phyloP scores from a whole-genome alignment of 176 grass and related monocot genomes.

The Lolium perenne region DNA sequence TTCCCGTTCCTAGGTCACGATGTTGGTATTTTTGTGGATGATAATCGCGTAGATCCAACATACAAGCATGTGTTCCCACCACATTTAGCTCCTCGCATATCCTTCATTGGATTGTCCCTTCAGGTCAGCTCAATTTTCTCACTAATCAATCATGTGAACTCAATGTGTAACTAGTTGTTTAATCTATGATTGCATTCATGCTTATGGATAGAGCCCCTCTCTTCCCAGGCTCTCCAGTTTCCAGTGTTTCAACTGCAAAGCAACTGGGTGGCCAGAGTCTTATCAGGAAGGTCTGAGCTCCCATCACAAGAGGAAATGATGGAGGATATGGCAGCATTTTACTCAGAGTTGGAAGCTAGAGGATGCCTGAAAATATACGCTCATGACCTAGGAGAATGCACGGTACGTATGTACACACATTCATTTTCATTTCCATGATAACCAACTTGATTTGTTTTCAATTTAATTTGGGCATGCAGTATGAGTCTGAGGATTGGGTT shows the following conservation, averaged over 20 bases:
- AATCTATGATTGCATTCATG: not conserved
- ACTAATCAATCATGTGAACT: not conserved
- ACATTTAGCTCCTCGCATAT: constrained; percentile 49
- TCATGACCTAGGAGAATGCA: not conserved
- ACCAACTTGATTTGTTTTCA: not conserved
- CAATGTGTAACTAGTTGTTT: not conserved
- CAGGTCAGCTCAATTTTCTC: constrained; percentile 26
- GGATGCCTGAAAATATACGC: not conserved
- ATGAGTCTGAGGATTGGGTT: not conserved
- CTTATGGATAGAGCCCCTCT: not conserved
- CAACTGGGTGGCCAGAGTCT: not conserved
- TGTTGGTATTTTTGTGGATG: constrained; percentile 48
- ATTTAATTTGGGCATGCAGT: not conserved
- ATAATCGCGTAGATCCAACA: constrained; percentile 59
- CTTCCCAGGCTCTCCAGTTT: not conserved
- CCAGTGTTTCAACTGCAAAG: not conserved
- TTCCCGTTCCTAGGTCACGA: constrained; percentile 57
- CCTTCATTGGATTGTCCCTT: constrained; percentile 66
- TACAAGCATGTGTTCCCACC: constrained; percentile 79
- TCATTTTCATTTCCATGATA: not conserved
- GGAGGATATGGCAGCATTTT: not conserved
- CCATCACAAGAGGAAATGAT: not conserved
- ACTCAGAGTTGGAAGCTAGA: not conserved
- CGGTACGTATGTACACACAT: not conserved
- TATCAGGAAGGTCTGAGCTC: not conserved